Evolutionary conservation across 139 green algal genomes (phyloP), one percentile per base, ranked within the genome.

Genomic region (Pseudopediastrum boryanum): DNA sequence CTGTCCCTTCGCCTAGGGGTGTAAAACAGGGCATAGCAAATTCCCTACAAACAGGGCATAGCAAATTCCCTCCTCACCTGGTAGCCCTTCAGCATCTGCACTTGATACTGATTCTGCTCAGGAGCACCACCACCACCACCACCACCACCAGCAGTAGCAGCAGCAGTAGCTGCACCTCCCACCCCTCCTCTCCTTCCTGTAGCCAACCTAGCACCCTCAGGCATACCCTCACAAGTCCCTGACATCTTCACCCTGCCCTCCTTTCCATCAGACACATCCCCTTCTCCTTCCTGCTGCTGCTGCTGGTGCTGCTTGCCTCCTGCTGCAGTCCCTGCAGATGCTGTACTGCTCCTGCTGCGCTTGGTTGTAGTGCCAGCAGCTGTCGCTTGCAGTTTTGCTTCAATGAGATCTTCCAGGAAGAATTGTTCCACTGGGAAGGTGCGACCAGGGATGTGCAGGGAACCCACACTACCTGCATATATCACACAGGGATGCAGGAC

Each of bases 391-490:
- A 77, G 25, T 0, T 25, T n/a, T 9, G 52, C 51, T 16, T 67
- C 71, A 19, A 69, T 58, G 0, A 79, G 43, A 33, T 87, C 82
- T 43, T 87, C 82, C 63, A 87, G 52, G 63, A 68, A 89, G n/a
- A 79, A 64, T 74, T 87, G 56, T 71, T 87, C 71, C 35, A 89
- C 85, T 8, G 74, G 67, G 56, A 64, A 73, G 12, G 82, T 85
- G 63, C 76, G 62, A 4, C 85, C 85, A 6, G 71, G 70, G 42
- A 89, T 87, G 44, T 54, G 38, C 12, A 85, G 44, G n/a, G 23
- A 52, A 7, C 31, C 70, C 39, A 70, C 72, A 75, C 48, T 70
- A 71, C 52, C 44, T 73, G 56, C 63, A 62, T 7, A 2, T 0
- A 56, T 23, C n/a, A 48, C 12, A 25, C 9, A 27, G 16, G 9